Base-by-base conservation (phyloP, 805 yeast species). In the Saturnispora silvae region DNA sequence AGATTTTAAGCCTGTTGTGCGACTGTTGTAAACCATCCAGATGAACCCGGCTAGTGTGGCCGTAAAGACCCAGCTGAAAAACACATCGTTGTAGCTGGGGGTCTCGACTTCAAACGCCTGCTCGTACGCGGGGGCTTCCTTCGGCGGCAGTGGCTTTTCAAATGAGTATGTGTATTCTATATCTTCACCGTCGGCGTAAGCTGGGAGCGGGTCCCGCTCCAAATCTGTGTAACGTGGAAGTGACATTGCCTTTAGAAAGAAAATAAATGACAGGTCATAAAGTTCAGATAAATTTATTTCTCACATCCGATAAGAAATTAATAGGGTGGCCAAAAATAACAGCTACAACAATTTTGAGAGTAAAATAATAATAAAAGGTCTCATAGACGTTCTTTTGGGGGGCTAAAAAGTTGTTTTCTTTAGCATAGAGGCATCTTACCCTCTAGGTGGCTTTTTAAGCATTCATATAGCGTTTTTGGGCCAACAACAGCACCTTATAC, bases 11-110 rank as follows among this genome's bases (percentile, higher is more conserved):
- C 16, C 9, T 7, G 27, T 17, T 4, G 18, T 5, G 25, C 44
- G 40, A 2, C 51, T 43, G 9, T 26, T 16, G 14, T 36, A 33
- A 3, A 45, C 28, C 1, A 52, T n/a, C 7, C 30, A 38, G 0
- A 20, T 34, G 9, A 55, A 47, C 4, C 43, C 33, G 2, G 41
- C 28, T 13, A 55, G 4, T 0, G 52, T 47, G 5, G 43, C 57
- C 1, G 59, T 20, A 16, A 59, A 60, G 6, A 83, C 66, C 7
- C 80, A 44, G 0, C 82, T 68, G 52, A 81, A 80, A 0, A 79
- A 73, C 69, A 77, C 70, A 56, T 85, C 95, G 50, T 85, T 77
- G 59, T 65, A 72, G 41, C 61, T 70, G 1, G 86, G 85, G 38
- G 59, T 59, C 23, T 67, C 70, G 20, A 82, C 66, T 43, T 75